Evolutionary conservation across 2,329 filamentous ascomycete genomes (phyloP).

Genomic region (Didymella keratinophila): DNA sequence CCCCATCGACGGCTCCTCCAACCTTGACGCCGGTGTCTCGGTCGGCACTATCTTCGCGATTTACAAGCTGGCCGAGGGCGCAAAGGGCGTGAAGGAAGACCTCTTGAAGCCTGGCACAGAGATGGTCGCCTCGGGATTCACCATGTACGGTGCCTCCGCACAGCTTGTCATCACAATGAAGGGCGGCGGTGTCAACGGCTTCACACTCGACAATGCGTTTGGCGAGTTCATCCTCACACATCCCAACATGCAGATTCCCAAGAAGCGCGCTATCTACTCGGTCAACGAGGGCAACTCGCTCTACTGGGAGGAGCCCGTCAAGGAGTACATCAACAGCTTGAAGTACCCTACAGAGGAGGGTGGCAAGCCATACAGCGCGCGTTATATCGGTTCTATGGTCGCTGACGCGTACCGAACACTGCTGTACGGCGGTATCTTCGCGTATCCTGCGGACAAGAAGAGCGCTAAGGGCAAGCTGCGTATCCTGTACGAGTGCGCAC

Average conservation of each 20-base stretch:
- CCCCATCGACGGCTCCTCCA: constrained; percentile 96
- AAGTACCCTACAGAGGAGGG: constrained; percentile 76
- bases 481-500: constrained; percentile 97
- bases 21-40: constrained; percentile 95
- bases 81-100: constrained; percentile 79
- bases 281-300: constrained; percentile 98
- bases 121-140: constrained; percentile 95
- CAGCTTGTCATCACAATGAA: constrained; percentile 98
- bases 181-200: constrained; percentile 90
- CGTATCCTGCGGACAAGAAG: constrained; percentile 97
- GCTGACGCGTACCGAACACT: constrained; percentile 96
- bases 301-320: constrained; percentile 91
- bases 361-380: constrained; percentile 89
- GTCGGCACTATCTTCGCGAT: constrained; percentile 97
- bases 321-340: constrained; percentile 86
- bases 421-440: constrained; percentile 95
- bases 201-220: constrained; percentile 94
- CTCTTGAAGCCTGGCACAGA: constrained; percentile 89
- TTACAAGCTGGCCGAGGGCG: constrained; percentile 84
- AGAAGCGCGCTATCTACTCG: constrained; percentile 86
- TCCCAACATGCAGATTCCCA: constrained; percentile 89
- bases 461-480: constrained; percentile 97
- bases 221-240: constrained; percentile 99
- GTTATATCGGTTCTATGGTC: constrained; percentile 98
- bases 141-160: constrained; percentile 98